These are phyloP conservation scores for Raphanus sativus DNA, from an alignment of 345 rosid genomes.

Conservation along the genomic window DNA sequence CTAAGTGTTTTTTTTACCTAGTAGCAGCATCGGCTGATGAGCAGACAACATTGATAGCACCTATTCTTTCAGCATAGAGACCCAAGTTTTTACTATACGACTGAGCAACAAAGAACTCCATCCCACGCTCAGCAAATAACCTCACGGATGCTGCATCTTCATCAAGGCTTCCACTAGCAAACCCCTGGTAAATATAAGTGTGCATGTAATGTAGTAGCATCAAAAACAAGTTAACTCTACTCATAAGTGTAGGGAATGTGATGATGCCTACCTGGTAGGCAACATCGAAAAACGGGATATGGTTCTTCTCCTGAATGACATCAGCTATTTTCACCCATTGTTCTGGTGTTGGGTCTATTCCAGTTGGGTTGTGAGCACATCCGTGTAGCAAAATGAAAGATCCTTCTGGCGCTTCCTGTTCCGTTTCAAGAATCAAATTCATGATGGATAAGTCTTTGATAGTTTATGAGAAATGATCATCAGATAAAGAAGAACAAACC, in stretches of 20 bases:
- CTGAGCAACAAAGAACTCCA: slow-evolving; percentile 93
- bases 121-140: slow-evolving; percentile 73
- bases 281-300: slow-evolving; percentile 91
- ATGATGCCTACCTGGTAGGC: slow-evolving; percentile 92
- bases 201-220: not conserved
- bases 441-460: not conserved
- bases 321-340: slow-evolving; percentile 93
- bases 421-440: not conserved
- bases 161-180: slow-evolving; percentile 98
- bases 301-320: slow-evolving; percentile 89
- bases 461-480: not conserved
- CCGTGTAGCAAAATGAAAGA: slow-evolving; percentile 95
- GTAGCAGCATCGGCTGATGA: slow-evolving; percentile 80
- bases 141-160: slow-evolving; percentile 90
- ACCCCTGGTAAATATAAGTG: slow-evolving; percentile 54
- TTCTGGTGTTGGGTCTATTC: slow-evolving; percentile 92
- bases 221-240: not conserved
- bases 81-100: slow-evolving; percentile 96
- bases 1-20: slow-evolving; percentile 47
- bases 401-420: slow-evolving; percentile 91
- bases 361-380: slow-evolving; percentile 99
- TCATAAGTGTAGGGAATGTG: not conserved
- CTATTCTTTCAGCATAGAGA: slow-evolving; percentile 87
- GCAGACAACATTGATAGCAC: slow-evolving; percentile 92
- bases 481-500: slow-evolving; percentile 41